Evolutionary conservation across 140 eudicot species (phyloP).

Genomic region (Bidens hawaiensis): DNA sequence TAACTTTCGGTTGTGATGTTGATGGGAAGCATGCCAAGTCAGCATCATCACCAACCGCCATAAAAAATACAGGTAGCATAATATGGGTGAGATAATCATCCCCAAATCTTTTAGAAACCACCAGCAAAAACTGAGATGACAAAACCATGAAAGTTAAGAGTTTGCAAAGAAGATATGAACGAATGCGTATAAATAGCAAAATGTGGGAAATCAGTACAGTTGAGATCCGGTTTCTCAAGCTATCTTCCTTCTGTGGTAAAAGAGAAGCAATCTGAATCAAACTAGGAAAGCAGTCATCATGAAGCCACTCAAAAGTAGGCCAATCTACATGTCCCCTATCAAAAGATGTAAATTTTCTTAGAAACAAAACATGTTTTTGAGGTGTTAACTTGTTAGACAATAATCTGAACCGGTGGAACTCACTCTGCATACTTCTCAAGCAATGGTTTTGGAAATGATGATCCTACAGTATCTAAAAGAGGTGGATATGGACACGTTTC

Average conservation of each 20-base stretch:
- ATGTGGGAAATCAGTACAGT: slow-evolving; percentile 36
- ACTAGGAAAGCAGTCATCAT: slow-evolving; percentile 73
- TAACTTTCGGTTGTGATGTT: slow-evolving; percentile 52
- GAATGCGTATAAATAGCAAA: neutral
- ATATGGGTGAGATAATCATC: slow-evolving; percentile 72
- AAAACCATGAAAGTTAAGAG: slow-evolving; percentile 11
- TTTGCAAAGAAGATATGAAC: slow-evolving; percentile 3
- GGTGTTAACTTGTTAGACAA: neutral
- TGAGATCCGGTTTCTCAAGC: slow-evolving; percentile 65
- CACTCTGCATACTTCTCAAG: slow-evolving; percentile 80
- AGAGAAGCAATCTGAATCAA: slow-evolving; percentile 71
- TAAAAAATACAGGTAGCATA: slow-evolving; percentile 73
- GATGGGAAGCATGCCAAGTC: slow-evolving; percentile 68
- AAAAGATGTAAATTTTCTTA: slow-evolving; percentile 11
- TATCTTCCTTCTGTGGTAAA: slow-evolving; percentile 88
- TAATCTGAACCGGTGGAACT: slow-evolving; percentile 13
- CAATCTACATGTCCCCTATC: slow-evolving; percentile 77
- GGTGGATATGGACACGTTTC: slow-evolving; percentile 84
- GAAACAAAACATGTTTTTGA: slow-evolving; percentile 5
- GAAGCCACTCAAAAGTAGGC: slow-evolving; percentile 93
- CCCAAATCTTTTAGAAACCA: slow-evolving; percentile 64
- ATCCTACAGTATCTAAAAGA: slow-evolving; percentile 49
- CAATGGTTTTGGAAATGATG: slow-evolving; percentile 51
- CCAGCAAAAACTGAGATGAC: slow-evolving; percentile 65
- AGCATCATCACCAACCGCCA: slow-evolving; percentile 79